Evolutionary conservation across 2,329 filamentous ascomycete genomes (phyloP), one percentile per base, ranked within the genome.

Genomic region (Aspergillus sp.): DNA sequence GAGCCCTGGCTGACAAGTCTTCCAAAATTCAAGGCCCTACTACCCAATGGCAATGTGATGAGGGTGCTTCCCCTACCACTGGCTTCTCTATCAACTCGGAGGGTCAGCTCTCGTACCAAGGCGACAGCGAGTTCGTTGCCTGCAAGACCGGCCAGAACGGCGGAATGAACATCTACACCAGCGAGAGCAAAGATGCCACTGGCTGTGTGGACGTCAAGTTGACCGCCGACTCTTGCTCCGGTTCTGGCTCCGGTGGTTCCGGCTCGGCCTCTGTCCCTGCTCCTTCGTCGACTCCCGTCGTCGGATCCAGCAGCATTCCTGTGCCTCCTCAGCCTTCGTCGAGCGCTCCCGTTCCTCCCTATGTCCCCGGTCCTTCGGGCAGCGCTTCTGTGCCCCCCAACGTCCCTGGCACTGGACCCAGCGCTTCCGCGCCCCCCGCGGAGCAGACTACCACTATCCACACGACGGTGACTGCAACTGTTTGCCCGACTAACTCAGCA

Each of bases 41-140:
- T 1, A 81, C 79, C 29, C 83, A 87, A 52, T 83, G 86, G 60
- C 86, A 88, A 69, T 89, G 87, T 66, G 87, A 90, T 64, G 63
- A 68, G 20, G 82, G 83, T 51, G 82, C 82, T 12, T 63, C 68
- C 14, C 81, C 84, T 10, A 80, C 78, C 24, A 68, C 78, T 32
- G 86, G 86, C 31, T 90, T 89, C 73, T 75, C 77, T 7, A 78
- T 89, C 59, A 78, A 73, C 50, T 81, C 81, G 26, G 74, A 83
- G 60, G 86, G 86, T 36, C 67, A 71, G 6, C 68, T 90, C 20
- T 77, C 77, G 2, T 84, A 82, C 72, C 75, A 84, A 32, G 82
- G 81, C 50, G 80, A 77, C 65, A 72, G 77, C 3, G 74, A 75
- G 29, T 90, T 90, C 71, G 85, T 83, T 67, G 82, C 85, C 49